These are phyloP conservation scores for Metschnikowia matae DNA, from an alignment of 805 yeast species.

Conservation along the genomic window DNA sequence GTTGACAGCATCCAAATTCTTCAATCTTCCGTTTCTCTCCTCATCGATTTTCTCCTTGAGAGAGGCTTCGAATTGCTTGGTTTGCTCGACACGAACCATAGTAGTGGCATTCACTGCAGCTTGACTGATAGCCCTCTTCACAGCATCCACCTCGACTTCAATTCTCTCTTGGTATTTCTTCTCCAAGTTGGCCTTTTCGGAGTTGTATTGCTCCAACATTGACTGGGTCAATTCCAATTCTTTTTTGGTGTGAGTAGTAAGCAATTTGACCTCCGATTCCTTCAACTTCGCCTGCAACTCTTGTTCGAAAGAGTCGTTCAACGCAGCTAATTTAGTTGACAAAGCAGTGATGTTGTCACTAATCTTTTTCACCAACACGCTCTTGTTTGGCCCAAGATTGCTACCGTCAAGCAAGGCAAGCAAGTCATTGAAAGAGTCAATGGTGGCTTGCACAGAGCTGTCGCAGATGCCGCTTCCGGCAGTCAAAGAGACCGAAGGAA, in stretches of 20 bases:
- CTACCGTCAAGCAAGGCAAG: constrained; percentile 33
- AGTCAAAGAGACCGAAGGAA: constrained; percentile 32
- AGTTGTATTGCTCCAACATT: constrained; percentile 57
- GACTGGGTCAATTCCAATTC: constrained; percentile 56
- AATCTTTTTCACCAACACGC: constrained; percentile 28
- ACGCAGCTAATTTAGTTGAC: constrained; percentile 28
- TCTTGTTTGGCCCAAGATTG: constrained; percentile 22
- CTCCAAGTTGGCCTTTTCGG: constrained; percentile 59
- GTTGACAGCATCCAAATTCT: constrained; percentile 59
- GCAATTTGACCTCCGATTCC: constrained; percentile 36
- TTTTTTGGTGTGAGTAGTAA: constrained; percentile 39
- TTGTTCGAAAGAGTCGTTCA: constrained; percentile 34
- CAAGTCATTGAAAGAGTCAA: constrained; percentile 37
- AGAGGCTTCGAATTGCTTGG: constrained; percentile 59
- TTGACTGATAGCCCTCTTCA: constrained; percentile 58
- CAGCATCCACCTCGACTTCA: constrained; percentile 59
- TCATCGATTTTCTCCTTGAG: constrained; percentile 50
- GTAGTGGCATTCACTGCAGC: constrained; percentile 73
- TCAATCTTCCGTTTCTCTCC: constrained; percentile 72
- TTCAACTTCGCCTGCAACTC: constrained; percentile 34
- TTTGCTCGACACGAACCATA: constrained; percentile 62
- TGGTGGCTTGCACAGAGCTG: constrained; percentile 31
- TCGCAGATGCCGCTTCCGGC: constrained; percentile 24
- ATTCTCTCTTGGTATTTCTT: constrained; percentile 56
- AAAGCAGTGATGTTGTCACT: constrained; percentile 31